Conservation (phyloP, 1,139 yeast species). For the Lodderomyces jiufengensis region DNA sequence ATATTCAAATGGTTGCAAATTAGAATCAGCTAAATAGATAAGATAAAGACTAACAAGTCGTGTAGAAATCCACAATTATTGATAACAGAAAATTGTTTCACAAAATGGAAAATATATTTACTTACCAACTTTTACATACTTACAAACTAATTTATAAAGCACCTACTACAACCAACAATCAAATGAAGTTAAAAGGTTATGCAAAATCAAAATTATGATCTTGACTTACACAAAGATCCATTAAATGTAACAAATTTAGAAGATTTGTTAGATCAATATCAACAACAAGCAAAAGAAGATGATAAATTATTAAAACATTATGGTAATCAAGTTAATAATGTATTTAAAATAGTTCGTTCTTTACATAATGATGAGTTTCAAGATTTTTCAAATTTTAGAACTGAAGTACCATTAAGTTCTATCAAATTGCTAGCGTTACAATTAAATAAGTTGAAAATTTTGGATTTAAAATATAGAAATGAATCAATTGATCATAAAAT, state of each 20-base stretch:
- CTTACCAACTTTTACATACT: no score
- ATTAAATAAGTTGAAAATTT: slow-evolving; percentile 36
- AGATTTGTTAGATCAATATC: slow-evolving; percentile 3
- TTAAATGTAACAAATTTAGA: background rate
- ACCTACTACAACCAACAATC: no score
- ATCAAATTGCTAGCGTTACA: slow-evolving; percentile 41
- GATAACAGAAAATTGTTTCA: no score
- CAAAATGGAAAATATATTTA: no score
- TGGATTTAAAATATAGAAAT: slow-evolving; percentile 22
- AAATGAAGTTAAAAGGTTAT: slow-evolving; percentile 1
- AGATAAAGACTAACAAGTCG: no score
- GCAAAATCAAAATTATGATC: slow-evolving; percentile 2
- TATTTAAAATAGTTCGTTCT: slow-evolving; percentile 19
- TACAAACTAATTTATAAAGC: no score
- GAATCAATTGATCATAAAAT: slow-evolving; percentile 23
- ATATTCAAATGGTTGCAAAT: no score
- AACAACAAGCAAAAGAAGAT: slow-evolving; percentile 8
- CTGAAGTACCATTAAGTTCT: slow-evolving; percentile 18
- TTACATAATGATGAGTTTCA: background rate
- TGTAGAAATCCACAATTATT: no score
- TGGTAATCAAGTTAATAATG: slow-evolving; percentile 23
- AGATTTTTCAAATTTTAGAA: background rate
- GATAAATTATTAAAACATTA: slow-evolving; percentile 8
- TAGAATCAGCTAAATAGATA: no score
- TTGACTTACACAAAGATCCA: background rate